Base-by-base conservation (phyloP, 2,329 filamentous ascomycete genomes). In the Harringtonia aguacate region DNA sequence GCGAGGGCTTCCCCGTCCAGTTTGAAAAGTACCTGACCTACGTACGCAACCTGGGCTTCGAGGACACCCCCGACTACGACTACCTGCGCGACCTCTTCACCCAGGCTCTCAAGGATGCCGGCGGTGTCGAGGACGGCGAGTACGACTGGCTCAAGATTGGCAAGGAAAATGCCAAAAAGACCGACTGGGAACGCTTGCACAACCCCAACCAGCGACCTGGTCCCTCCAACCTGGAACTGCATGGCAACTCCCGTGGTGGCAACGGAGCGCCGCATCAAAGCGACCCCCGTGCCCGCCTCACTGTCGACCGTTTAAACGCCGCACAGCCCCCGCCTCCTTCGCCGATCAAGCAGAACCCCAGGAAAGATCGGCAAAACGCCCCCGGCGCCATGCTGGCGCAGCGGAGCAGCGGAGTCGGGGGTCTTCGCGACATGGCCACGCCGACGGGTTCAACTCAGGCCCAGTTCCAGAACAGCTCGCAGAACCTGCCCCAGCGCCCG, bases 91-190 rank as follows among this genome's bases (percentile, higher is more conserved):
- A 95, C 59, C 79, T 98, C 45, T 95, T 98, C 69, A 95, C 90
- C 1, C 86, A 95, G 65, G 87, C 90, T 18, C 75, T 97, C 51
- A 95, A 95, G 76, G 90, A 88, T 61, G 84, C 85, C 2, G 89
- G 89, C 45, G 89, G 95, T 56, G 82, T 95, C 9, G 92, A 97
- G 62, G 92, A 98, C 64, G 92, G 92, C 58, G 90, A 97, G 63
- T 98, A 97, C 64, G 92, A 98, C 69, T 98, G 92, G 92, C 95
- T 97, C 87, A 95, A 95, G 75, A 74, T 95, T 55, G 92, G 87
- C 70, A 80, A 79, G 63, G 73, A 76, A 58, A 40, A 27, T 21
- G 70, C 74, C 57, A 86, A 88, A 67, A 92, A 94, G 67, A 88
- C 88, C 66, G 79, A 77, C 47, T 86, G 86, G 63, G 82, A 84